phyloP scores from a whole-genome alignment of 2,329 filamentous ascomycete species.

The Pyrenophora seminiperda region DNA sequence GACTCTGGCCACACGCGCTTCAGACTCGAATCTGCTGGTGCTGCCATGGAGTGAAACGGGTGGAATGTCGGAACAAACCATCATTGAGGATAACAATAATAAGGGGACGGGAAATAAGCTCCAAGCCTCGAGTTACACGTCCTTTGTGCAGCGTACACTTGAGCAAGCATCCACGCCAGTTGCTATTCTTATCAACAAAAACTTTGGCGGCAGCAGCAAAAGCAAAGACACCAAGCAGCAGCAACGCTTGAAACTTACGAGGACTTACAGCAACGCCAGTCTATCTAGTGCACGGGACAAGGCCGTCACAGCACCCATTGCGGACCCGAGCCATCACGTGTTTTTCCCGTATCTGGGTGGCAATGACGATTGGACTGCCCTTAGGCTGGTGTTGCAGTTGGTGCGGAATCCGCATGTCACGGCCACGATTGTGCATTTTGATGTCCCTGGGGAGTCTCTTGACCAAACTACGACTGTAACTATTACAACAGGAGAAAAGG shows the following conservation, averaged over 20 bases:
- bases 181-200: constrained; percentile 79
- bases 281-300: constrained; percentile 64
- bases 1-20: constrained; percentile 69
- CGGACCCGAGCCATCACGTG: constrained; percentile 77
- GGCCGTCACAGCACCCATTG: constrained; percentile 60
- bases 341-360: constrained; percentile 89
- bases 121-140: constrained; percentile 66
- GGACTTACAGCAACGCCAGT: constrained; percentile 41
- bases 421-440: constrained; percentile 72
- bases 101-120: constrained; percentile 65
- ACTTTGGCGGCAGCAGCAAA: constrained; percentile 61
- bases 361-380: constrained; percentile 76
- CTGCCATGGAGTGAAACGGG: constrained; percentile 91
- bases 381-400: constrained; percentile 82
- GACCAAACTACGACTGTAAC: constrained; percentile 17
- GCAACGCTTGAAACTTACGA: constrained; percentile 22
- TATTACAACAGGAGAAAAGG: constrained; percentile 20
- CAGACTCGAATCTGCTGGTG: constrained; percentile 69
- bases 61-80: constrained; percentile 69
- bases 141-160: constrained; percentile 74
- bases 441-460: constrained; percentile 32
- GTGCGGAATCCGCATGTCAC: constrained; percentile 79
- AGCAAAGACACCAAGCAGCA: constrained; percentile 34
- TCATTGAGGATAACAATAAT: constrained; percentile 42
- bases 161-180: constrained; percentile 68